Conservation (phyloP, 2,329 filamentous ascomycete species). For the Ophiostoma ips region DNA sequence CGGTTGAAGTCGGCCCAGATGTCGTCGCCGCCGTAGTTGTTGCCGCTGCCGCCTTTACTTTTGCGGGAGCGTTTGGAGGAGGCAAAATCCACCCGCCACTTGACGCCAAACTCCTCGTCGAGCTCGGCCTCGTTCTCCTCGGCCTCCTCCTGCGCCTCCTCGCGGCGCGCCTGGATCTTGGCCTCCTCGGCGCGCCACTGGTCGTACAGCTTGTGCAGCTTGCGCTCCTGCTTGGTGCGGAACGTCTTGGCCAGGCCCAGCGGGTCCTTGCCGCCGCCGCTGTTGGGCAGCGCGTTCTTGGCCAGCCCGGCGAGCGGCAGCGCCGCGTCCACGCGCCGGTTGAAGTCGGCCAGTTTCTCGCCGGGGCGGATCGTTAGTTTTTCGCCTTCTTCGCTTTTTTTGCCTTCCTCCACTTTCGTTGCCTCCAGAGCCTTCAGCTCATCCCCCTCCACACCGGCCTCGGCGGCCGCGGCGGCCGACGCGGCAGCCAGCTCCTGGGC, state of each 20-base stretch:
- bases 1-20: slow-evolving; percentile 64
- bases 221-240: slow-evolving; percentile 71
- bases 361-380: slow-evolving; percentile 64
- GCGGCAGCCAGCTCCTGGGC: slow-evolving; percentile 13
- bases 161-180: slow-evolving; percentile 43
- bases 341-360: slow-evolving; percentile 71
- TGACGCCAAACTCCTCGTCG: slow-evolving; percentile 35
- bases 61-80: no score
- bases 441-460: neutral
- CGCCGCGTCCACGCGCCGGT: slow-evolving; percentile 68
- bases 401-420: no score
- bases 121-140: slow-evolving; percentile 49
- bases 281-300: slow-evolving; percentile 34
- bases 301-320: slow-evolving; percentile 62
- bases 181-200: slow-evolving; percentile 59
- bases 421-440: neutral
- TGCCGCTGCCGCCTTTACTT: neutral
- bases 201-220: slow-evolving; percentile 66
- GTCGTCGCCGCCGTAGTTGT: slow-evolving; percentile 25
- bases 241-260: slow-evolving; percentile 47
- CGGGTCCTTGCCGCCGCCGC: slow-evolving; percentile 39
- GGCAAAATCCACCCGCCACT: slow-evolving; percentile 32
- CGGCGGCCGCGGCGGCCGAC: neutral
- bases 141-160: slow-evolving; percentile 51
- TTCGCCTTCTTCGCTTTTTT: no score